These are phyloP conservation scores for Vitis rotundifolia DNA, from an alignment of 164 flowering plant genomes.

Conservation along the genomic window DNA sequence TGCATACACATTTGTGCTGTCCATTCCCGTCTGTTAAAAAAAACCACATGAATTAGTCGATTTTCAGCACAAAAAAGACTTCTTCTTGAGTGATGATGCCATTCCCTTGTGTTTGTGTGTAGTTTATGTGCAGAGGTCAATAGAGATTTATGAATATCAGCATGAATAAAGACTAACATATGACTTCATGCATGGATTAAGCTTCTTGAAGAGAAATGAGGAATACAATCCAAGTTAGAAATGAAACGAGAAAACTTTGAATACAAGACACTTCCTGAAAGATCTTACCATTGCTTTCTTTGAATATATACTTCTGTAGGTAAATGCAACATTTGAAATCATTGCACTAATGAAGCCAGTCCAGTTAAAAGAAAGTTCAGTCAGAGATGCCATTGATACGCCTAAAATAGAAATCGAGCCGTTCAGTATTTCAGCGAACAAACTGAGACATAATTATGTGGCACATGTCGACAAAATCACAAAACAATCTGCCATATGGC, in stretches of 20 bases:
- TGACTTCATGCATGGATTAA: too few species aligned
- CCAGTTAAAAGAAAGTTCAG: conserved; percentile 75
- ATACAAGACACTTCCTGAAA: neutral
- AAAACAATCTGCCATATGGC: too few species aligned
- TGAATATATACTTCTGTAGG: conserved; percentile 62
- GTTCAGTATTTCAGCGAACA: too few species aligned
- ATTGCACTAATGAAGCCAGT: conserved; percentile 60
- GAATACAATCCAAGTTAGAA: neutral
- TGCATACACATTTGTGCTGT: conserved; percentile 70
- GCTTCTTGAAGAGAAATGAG: too few species aligned
- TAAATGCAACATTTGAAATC: conserved; percentile 65
- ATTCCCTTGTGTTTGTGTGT: too few species aligned
- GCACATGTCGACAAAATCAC: too few species aligned
- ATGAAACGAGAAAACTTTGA: neutral
- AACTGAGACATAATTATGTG: too few species aligned
- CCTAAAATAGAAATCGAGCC: conserved; percentile 28
- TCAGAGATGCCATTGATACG: conserved; percentile 72
- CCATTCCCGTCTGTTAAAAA: conserved; percentile 57
- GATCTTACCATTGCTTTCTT: conserved; percentile 63
- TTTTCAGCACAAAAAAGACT: neutral
- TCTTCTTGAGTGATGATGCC: too few species aligned
- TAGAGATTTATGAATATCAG: neutral
- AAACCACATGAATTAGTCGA: neutral
- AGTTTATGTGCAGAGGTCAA: too few species aligned
- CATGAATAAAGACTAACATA: too few species aligned